Base-by-base conservation (phyloP, 1,139 yeast species). In the Candida mesenterica region DNA sequence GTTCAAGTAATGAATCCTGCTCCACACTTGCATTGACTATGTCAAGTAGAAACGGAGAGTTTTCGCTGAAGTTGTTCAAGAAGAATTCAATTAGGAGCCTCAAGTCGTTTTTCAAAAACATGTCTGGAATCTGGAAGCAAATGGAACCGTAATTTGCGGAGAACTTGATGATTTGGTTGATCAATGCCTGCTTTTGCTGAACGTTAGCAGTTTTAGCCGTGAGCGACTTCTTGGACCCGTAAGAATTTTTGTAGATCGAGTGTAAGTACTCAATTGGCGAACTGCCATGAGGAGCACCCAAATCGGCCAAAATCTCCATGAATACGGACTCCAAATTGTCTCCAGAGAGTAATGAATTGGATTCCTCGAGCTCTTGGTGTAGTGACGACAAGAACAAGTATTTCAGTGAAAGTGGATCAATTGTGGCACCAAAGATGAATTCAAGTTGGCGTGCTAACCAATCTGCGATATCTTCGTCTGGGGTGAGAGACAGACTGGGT, bases 131-230 rank as follows among this genome's bases (percentile, higher is more conserved):
- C 53, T 81, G 88, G 50, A 86, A 79, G 24, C 83, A 61, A 24
- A 86, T 79, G 24, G 81, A 68, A 0, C 88, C 88, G 57, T 82
- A 87, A 15, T 85, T 79, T 12, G 83, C 66, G 10, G 79, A 59
- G 32, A 82, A 64, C 33, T 79, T 60, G 32, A 76, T 68, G 20
- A 78, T 62, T 40, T 78, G 78, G 36, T 68, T 65, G 34, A 80
- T 57, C 3, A 79, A 48, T 3, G 53, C 54, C 2, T 53, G 31
- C 46, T 78, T 77, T 13, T 55, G 49, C 2, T 60, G 62, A 39
- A 62, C 65, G 15, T 58, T 40, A 2, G 66, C 51, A 30, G 73
- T 71, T 41, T 66, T 75, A 13, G 58, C 59, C n/a, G 67, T 62
- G 15, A 77, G 48, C 9, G 64, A 44, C 44, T 79, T 59, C 40